phyloP scores from a whole-genome alignment of 2,329 filamentous ascomycete genomes.

The Dothidotthia symphoricarpi region DNA sequence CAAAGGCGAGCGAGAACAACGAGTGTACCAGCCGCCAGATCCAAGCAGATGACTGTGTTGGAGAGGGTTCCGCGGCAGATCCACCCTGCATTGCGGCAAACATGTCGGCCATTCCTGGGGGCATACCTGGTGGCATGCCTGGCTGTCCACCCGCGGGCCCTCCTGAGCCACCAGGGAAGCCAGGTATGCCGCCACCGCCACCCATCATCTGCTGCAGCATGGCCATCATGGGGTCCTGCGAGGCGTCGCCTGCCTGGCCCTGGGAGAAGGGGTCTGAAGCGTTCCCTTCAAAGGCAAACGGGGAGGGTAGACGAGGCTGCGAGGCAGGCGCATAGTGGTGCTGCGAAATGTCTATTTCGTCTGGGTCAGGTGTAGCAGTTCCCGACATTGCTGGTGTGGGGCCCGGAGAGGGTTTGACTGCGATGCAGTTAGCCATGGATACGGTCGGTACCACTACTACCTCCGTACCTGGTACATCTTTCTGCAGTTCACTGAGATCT shows the following conservation, averaged over 20 bases:
- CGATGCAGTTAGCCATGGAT: not conserved
- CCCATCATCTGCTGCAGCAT: slow-evolving; percentile 74
- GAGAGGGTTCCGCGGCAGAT: slow-evolving; percentile 28
- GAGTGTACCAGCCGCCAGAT: slow-evolving; percentile 74
- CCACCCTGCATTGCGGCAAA: slow-evolving; percentile 48
- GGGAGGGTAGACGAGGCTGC: slow-evolving; percentile 42
- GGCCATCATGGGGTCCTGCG: slow-evolving; percentile 67
- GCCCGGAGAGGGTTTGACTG: slow-evolving; percentile 13
- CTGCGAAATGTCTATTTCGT: slow-evolving; percentile 76
- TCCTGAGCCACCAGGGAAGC: not conserved
- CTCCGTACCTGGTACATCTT: slow-evolving; percentile 36
- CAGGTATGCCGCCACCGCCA: slow-evolving; percentile 36
- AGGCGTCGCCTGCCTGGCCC: slow-evolving; percentile 23
- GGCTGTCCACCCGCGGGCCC: slow-evolving; percentile 19
- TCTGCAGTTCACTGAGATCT: slow-evolving; percentile 35
- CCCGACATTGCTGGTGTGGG: slow-evolving; percentile 22
- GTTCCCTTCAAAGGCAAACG: slow-evolving; percentile 33
- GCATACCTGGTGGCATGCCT: slow-evolving; percentile 35
- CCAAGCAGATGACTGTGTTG: slow-evolving; percentile 48
- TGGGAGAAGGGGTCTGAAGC: slow-evolving; percentile 18
- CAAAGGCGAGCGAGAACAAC: slow-evolving; percentile 66
- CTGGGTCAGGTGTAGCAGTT: slow-evolving; percentile 56
- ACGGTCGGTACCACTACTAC: slow-evolving; percentile 8
- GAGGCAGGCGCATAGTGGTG: slow-evolving; percentile 63
- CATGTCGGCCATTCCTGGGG: slow-evolving; percentile 46